Conservation (phyloP, 1,284 basidiomycete species). For the Ganoderma sinense region DNA sequence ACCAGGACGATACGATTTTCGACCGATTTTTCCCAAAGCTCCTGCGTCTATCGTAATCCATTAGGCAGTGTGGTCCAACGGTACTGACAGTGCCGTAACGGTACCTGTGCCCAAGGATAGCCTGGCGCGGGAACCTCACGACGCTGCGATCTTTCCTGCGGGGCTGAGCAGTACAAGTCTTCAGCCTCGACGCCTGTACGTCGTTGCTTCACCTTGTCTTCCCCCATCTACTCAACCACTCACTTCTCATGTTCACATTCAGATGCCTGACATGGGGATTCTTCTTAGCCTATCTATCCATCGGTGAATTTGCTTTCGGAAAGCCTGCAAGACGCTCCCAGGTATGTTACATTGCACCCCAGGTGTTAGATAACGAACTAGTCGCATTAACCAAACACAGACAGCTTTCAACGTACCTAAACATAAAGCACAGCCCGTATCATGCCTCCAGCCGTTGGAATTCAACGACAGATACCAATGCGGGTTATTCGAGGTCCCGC, state of each 20-base stretch:
- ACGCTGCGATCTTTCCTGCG: background rate
- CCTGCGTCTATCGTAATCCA: no score
- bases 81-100: no score
- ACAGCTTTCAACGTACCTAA: background rate
- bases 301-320: background rate
- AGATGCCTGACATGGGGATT: background rate
- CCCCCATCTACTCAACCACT: background rate
- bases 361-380: background rate
- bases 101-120: background rate
- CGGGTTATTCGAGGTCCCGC: conserved; percentile 22
- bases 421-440: background rate
- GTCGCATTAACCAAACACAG: background rate
- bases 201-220: background rate
- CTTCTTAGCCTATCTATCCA: background rate
- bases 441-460: background rate
- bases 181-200: background rate
- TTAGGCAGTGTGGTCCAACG: no score
- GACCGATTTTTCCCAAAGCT: no score
- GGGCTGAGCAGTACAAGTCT: background rate
- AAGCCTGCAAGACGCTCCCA: background rate
- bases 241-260: background rate
- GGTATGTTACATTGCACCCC: background rate
- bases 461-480: conserved; percentile 31
- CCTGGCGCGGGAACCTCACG: background rate
- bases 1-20: no score